Percentiles rank a stretch among this genome's conserved stretches.
phyloP scores from a whole-genome alignment of 225 moss, liverwort and hornwort genomes.

The Straminergon stramineum region DNA sequence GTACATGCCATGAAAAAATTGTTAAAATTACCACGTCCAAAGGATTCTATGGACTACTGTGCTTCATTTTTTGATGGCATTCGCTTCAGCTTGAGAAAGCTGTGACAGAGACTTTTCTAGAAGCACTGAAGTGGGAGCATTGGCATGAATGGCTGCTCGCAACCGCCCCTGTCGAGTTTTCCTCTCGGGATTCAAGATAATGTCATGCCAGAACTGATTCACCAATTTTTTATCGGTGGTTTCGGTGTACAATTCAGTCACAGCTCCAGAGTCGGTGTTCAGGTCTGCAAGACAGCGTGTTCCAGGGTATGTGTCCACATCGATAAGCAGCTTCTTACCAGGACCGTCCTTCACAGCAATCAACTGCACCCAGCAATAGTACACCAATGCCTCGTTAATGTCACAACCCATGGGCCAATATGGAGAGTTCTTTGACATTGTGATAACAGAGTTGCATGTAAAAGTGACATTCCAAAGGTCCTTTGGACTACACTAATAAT shows the following conservation, averaged over 20 bases:
- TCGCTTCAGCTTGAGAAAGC: background rate
- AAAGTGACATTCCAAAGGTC: background rate
- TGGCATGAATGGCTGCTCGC: constrained; percentile 12
- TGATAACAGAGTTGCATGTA: background rate
- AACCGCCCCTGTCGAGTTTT: constrained; percentile 20
- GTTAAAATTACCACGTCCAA: background rate
- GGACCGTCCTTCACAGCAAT: constrained; percentile 61
- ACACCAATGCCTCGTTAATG: background rate
- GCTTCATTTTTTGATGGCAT: background rate
- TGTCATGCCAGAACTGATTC: constrained; percentile 42
- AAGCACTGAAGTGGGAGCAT: constrained; percentile 17
- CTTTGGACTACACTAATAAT: background rate
- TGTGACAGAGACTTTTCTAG: constrained; percentile 14
- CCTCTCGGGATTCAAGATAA: constrained; percentile 23
- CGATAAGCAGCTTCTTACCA: constrained; percentile 49
- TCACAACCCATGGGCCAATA: background rate
- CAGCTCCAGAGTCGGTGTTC: constrained; percentile 37
- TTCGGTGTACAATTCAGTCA: constrained; percentile 42
- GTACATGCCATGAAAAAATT: background rate
- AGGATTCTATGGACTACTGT: too few species aligned
- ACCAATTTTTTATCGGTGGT: background rate
- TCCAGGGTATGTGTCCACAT: constrained; percentile 41
- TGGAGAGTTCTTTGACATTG: background rate
- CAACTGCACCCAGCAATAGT: constrained; percentile 29
- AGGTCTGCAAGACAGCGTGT: constrained; percentile 26